Conservation (phyloP, 1,284 basidiomycete species). For the Irpex sp. region DNA sequence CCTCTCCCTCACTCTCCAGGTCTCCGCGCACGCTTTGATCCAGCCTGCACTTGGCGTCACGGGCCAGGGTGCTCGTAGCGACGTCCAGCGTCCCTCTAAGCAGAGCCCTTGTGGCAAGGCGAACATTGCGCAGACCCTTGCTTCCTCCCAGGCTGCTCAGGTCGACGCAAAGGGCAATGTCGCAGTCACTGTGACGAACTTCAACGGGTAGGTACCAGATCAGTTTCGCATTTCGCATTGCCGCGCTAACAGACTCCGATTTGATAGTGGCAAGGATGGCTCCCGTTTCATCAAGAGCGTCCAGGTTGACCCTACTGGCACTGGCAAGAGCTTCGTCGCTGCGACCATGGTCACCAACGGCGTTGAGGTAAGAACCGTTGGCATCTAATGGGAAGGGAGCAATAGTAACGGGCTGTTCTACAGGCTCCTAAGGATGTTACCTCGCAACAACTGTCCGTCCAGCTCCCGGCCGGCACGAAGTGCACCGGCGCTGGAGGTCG, state of each 20-base stretch:
- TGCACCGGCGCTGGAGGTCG: slow-evolving; percentile 43
- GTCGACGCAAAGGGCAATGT: slow-evolving; percentile 42
- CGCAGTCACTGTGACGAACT: slow-evolving; percentile 41
- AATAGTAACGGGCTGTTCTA: neutral
- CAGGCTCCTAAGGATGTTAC: slow-evolving; percentile 29
- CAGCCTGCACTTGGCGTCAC: slow-evolving; percentile 44
- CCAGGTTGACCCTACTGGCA: slow-evolving; percentile 34
- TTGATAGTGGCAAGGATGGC: slow-evolving; percentile 40
- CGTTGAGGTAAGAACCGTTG: slow-evolving; percentile 23
- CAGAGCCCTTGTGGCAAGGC: slow-evolving; percentile 41
- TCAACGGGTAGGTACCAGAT: slow-evolving; percentile 41
- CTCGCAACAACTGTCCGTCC: slow-evolving; percentile 37
- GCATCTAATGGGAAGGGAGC: neutral
- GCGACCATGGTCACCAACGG: slow-evolving; percentile 37
- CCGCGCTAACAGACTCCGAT: neutral
- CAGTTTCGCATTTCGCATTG: neutral
- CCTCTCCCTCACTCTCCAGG: slow-evolving; percentile 23
- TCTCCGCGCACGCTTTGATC: slow-evolving; percentile 42
- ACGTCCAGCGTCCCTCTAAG: slow-evolving; percentile 43
- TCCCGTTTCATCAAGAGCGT: slow-evolving; percentile 40
- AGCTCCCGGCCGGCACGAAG: slow-evolving; percentile 44
- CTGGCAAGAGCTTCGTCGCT: slow-evolving; percentile 32
- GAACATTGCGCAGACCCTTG: slow-evolving; percentile 39
- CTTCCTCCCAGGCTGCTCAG: slow-evolving; percentile 38
- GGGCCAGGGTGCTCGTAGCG: slow-evolving; percentile 34